Evolutionary conservation across 2,329 filamentous ascomycete genomes (phyloP), one percentile per base, ranked within the genome.

Genomic region (Bipolaris oryzae): DNA sequence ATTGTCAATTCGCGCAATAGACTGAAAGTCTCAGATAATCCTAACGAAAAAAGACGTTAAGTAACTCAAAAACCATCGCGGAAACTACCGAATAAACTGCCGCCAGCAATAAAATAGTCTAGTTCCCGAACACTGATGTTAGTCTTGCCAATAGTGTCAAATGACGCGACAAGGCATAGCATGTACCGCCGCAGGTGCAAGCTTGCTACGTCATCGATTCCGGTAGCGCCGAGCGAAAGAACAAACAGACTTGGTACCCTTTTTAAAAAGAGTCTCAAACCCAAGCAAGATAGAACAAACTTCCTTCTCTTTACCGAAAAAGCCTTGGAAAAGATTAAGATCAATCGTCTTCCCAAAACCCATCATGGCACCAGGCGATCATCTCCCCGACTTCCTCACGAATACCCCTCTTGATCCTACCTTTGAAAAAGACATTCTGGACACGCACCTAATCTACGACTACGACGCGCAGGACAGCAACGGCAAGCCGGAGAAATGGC

Each of bases 361-460:
- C 23, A 55, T 13, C 7, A 69, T 70, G 67, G 66, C 64, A 15
- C 66, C 63, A 44, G 66, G 67, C 41, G 66, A 68, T 9, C 62
- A 55, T 1, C 61, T 67, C 13, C 68, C 64, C 33, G 66, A 69
- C 31, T 70, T 66, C 42, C 42, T 69, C 35, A 70, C 71, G 16
- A 72, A 73, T 51, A 69, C 71, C 11, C 44, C 57, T 7, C 64
- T 72, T 6, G 57, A 69, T 50, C 51, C 62, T 20, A 62, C 75
- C 20, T 84, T 84, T 60, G 76, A 84, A 39, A 69, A 77, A 34
- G 84, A 86, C 58, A 78, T 86, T 34, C 76, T 76, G 41, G 77
- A 86, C 62, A 78, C 80, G 2, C 83, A 86, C 59, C 74, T 86
- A 1, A 76, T 86, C 50, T 86, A 87, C 68, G 83, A 86, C 61